Conservation (phyloP, 2,329 filamentous ascomycete genomes). For the Botrytis pseudocinerea region DNA sequence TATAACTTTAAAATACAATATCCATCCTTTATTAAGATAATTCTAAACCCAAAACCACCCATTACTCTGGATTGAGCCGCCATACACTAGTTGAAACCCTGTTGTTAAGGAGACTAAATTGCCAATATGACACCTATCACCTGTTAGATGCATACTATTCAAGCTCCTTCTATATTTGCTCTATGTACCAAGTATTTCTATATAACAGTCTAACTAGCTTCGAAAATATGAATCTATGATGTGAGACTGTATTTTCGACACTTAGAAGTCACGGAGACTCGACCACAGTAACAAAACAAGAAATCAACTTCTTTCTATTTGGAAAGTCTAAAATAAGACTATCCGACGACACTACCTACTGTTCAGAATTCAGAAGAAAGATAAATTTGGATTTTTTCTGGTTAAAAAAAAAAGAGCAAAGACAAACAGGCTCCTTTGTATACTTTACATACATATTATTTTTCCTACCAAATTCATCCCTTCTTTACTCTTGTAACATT, state of each 20-base stretch:
- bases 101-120: not conserved
- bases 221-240: fast-evolving
- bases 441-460: not conserved
- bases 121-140: not conserved
- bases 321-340: not conserved
- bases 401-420: not conserved
- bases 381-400: fast-evolving
- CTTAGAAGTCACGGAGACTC: not conserved
- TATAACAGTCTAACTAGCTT: not conserved
- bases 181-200: not conserved
- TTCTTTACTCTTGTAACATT: not conserved
- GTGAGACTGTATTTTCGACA: not conserved
- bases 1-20: not conserved
- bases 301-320: not conserved
- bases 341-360: not conserved
- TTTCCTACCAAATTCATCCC: not conserved
- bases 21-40: not conserved
- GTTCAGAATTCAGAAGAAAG: not conserved
- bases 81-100: not conserved
- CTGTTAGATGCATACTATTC: too few relatives aligned
- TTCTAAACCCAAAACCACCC: not conserved
- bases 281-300: not conserved
- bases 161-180: not conserved
- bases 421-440: fast-evolving
- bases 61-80: not conserved